A percentile compares a stretch with the other conserved stretches of the same genome.
These are phyloP conservation scores for Trametes versicolor DNA, from an alignment of 1,284 basidiomycete genomes.

Conservation along the genomic window DNA sequence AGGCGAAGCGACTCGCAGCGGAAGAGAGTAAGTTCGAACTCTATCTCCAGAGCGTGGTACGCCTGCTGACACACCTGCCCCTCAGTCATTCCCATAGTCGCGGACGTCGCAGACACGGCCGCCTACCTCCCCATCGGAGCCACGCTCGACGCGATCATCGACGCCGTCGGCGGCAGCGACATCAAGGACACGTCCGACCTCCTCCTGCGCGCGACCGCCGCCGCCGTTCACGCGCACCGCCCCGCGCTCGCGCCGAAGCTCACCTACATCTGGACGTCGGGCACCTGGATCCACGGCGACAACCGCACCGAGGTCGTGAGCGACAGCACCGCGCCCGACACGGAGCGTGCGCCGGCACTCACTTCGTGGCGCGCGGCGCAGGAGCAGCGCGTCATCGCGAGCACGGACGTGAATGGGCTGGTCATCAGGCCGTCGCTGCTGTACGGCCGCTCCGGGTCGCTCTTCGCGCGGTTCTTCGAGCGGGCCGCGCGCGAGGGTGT, in stretches of 20 bases:
- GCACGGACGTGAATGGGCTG: constrained; percentile 54
- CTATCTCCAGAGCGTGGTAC: background rate
- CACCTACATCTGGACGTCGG: constrained; percentile 61
- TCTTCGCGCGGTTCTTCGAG: constrained; percentile 51
- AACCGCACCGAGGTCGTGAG: constrained; percentile 46
- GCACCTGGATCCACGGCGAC: constrained; percentile 59
- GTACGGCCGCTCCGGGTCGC: constrained; percentile 57
- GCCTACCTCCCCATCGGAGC: constrained; percentile 53
- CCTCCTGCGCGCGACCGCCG: constrained; percentile 49
- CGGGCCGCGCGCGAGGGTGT: constrained; percentile 46
- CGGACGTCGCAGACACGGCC: constrained; percentile 48
- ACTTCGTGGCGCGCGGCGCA: constrained; percentile 49
- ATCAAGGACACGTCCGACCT: constrained; percentile 33
- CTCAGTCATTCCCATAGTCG: constrained; percentile 58
- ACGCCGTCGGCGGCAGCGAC: constrained; percentile 51
- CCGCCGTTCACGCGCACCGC: constrained; percentile 42
- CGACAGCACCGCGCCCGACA: constrained; percentile 48
- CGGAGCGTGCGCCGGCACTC: constrained; percentile 42
- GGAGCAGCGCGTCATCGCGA: constrained; percentile 49
- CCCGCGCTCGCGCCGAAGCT: constrained; percentile 50
- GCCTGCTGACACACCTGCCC: background rate
- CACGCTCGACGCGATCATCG: constrained; percentile 48
- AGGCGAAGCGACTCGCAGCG: constrained; percentile 50
- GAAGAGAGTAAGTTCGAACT: constrained; percentile 53
- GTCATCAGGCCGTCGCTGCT: constrained; percentile 59